Evolutionary conservation across 2,329 filamentous ascomycete species (phyloP), one percentile per base, ranked within the genome.

Genomic region (Stenocarpella maydis): DNA sequence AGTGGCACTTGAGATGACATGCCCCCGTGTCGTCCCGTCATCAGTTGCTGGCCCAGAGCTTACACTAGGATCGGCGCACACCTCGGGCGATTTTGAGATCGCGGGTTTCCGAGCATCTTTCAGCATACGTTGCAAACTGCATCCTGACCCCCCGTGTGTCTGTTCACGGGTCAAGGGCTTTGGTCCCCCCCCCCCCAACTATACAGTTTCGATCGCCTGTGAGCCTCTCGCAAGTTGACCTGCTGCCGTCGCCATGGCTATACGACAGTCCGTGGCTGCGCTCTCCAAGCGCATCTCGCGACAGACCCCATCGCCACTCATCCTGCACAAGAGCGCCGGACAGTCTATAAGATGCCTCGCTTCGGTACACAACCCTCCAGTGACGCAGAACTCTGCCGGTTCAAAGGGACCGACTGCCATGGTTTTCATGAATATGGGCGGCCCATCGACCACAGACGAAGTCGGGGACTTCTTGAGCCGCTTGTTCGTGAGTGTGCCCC

Each of bases 381-480:
- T 96, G 26, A 95, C 92, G 0, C 93, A 97, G 79, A 87, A 94
- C 86, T 85, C 87, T 8, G 88, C 88, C 0, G 88, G 87, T 15
- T 87, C 86, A 50, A 72, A 93, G 77, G 95, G 95, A 0, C 94
- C 95, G 9, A 99, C 96, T 5, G 96, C 96, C 52, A 98, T 99
- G 90, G 96, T 99, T 17, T 98, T 99, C 77, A 89, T 99, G 83
- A 99, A 99, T 82, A 99, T 99, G 96, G 96, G 96, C 71, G 96
- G 96, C 0, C 96, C 96, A 3, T 92, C 93, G 1, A 97, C 92
- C 4, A 92, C 91, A 5, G 88, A 91, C 74, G 94, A 99, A 83
- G 96, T 99, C 43, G 91, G 91, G 75, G 90, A 91, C 80, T 99
- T 98, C 78, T 83, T 99, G 58, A 96, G 92, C 79, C 90, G 95